Conservation (phyloP, 768 basidiomycete species). For the Daedaleopsis nitida region DNA sequence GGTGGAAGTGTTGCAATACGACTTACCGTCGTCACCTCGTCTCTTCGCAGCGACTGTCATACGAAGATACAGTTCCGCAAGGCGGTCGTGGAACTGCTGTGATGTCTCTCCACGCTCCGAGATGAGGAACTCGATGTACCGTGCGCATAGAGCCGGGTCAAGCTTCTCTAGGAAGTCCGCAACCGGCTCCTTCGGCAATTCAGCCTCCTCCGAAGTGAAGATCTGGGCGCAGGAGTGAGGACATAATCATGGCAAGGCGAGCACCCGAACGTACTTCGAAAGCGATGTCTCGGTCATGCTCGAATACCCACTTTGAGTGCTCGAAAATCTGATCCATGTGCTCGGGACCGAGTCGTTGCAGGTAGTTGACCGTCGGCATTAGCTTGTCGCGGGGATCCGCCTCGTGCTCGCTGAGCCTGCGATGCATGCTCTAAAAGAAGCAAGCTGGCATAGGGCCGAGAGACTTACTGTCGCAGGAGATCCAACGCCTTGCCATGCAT, state of each 20-base stretch:
- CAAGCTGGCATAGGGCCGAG: background rate
- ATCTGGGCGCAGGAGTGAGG: slow-evolving; percentile 52
- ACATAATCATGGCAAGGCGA: background rate
- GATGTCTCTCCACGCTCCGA: slow-evolving; percentile 68
- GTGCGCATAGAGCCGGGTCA: slow-evolving; percentile 65
- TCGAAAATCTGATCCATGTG: slow-evolving; percentile 82
- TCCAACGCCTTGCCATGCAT: slow-evolving; percentile 90
- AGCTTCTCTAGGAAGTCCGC: slow-evolving; percentile 77
- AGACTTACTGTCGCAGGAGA: slow-evolving; percentile 78
- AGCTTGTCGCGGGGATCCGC: slow-evolving; percentile 79
- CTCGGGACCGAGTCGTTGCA: slow-evolving; percentile 87
- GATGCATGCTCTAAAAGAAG: background rate
- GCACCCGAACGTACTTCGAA: slow-evolving; percentile 57
- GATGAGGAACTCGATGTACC: slow-evolving; percentile 87
- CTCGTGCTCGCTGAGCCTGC: slow-evolving; percentile 81
- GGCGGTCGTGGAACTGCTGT: slow-evolving; percentile 79
- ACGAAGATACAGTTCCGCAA: slow-evolving; percentile 84
- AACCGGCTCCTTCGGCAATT: slow-evolving; percentile 78
- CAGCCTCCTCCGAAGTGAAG: slow-evolving; percentile 93
- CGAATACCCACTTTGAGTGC: slow-evolving; percentile 84
- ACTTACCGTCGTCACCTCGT: slow-evolving; percentile 57
- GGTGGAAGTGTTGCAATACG: background rate
- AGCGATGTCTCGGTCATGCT: slow-evolving; percentile 68
- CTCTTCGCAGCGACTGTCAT: slow-evolving; percentile 63
- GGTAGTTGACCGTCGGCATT: slow-evolving; percentile 80